phyloP scores from a whole-genome alignment of 345 rosid genomes.

The Theobroma cacao region DNA sequence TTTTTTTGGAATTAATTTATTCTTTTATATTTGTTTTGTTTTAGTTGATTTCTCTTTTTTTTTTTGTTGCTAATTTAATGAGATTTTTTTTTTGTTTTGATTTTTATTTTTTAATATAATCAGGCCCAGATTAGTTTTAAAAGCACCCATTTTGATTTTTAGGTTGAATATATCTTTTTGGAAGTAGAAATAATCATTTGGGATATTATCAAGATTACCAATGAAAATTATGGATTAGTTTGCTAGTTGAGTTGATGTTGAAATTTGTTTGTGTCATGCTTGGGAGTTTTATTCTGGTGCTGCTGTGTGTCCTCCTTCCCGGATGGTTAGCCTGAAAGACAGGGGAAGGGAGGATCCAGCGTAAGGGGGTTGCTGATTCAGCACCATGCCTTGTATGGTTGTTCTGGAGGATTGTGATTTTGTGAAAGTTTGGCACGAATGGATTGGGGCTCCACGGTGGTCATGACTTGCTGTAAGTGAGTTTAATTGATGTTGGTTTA shows the following conservation, averaged over 20 bases:
- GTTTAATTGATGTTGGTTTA: too few species aligned
- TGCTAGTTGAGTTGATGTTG: background rate
- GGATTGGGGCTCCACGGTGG: too few species aligned
- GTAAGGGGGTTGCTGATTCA: too few species aligned
- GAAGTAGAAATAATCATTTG: background rate
- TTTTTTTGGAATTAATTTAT: background rate
- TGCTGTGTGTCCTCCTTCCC: too few species aligned
- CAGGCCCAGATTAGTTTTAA: constrained; percentile 3
- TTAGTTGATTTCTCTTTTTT: background rate
- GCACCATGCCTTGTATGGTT: too few species aligned
- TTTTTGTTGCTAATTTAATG: background rate
- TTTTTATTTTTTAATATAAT: background rate
- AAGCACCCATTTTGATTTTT: background rate
- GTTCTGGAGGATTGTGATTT: too few species aligned
- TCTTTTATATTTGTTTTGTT: background rate
- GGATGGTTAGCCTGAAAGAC: too few species aligned
- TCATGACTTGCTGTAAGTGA: too few species aligned
- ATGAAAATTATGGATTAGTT: background rate
- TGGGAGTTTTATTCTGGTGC: too few species aligned
- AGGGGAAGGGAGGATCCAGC: too few species aligned
- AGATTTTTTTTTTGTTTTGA: background rate
- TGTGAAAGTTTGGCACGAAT: too few species aligned
- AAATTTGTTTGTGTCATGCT: background rate
- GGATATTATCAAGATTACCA: background rate
- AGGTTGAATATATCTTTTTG: background rate